phyloP scores from a whole-genome alignment of 148 eudicot genomes.

The Amaranthus hypochondriacus region DNA sequence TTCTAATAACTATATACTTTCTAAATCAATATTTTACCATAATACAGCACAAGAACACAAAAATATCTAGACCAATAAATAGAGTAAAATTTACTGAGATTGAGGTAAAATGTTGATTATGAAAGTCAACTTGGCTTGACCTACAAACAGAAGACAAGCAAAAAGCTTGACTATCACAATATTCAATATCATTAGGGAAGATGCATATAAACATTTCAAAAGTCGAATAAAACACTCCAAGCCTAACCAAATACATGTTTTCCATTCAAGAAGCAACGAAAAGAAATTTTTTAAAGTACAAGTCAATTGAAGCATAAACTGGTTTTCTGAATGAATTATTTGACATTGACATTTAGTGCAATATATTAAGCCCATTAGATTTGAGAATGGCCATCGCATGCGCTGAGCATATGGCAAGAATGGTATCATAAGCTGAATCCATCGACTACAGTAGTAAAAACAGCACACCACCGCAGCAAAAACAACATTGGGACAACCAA shows the following conservation, averaged over 20 bases:
- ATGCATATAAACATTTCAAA: too few relatives aligned
- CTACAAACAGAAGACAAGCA: background rate
- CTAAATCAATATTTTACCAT: too few relatives aligned
- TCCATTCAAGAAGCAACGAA: background rate
- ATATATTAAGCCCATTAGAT: background rate
- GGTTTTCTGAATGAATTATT: background rate
- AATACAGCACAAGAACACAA: too few relatives aligned
- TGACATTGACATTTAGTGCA: background rate
- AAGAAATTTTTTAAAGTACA: too few relatives aligned
- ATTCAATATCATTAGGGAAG: background rate
- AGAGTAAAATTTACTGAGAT: background rate
- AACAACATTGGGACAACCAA: too few relatives aligned
- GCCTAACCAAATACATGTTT: background rate
- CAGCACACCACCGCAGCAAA: too few relatives aligned
- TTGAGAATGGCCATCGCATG: background rate
- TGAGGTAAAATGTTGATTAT: background rate
- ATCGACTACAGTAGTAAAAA: too few relatives aligned
- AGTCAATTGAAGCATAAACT: too few relatives aligned
- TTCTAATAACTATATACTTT: too few relatives aligned
- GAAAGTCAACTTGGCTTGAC: background rate
- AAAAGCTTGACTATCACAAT: background rate
- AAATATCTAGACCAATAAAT: background rate
- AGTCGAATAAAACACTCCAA: background rate
- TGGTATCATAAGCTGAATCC: background rate
- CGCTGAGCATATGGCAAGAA: background rate